These are phyloP conservation scores for Apiospora sp. DNA, from an alignment of 2,329 filamentous ascomycete genomes.

Conservation along the genomic window DNA sequence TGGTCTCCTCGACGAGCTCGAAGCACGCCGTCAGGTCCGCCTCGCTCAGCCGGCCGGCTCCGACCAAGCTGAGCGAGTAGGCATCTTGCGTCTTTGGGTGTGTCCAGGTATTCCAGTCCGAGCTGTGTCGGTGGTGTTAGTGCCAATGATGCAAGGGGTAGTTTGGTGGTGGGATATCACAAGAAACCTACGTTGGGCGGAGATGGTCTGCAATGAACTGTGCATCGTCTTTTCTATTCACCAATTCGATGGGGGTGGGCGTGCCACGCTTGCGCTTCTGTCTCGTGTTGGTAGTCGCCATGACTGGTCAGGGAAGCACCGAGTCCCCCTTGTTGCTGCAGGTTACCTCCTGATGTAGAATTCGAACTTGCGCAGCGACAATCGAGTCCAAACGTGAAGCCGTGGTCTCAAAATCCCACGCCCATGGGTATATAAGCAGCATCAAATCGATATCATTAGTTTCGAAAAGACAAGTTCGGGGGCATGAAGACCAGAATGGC, in stretches of 20 bases:
- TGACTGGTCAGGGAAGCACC: background rate
- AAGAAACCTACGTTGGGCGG: conserved; percentile 51
- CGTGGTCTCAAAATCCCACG: background rate
- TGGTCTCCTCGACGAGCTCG: conserved; percentile 68
- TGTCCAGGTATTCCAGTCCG: conserved; percentile 52
- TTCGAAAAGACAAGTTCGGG: background rate
- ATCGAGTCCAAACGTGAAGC: background rate
- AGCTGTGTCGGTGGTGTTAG: conserved; percentile 2
- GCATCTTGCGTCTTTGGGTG: conserved; percentile 53
- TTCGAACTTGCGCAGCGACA: background rate
- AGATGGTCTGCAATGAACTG: conserved; percentile 59
- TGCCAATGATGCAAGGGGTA: background rate
- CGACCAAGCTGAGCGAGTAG: conserved; percentile 55
- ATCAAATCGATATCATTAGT: background rate
- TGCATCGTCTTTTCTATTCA: conserved; percentile 55
- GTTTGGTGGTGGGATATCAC: background rate
- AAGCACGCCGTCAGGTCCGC: conserved; percentile 63
- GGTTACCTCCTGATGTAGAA: background rate
- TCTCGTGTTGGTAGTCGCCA: conserved; percentile 22
- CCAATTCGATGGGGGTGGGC: conserved; percentile 53
- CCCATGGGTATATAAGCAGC: background rate
- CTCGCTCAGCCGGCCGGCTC: conserved; percentile 47
- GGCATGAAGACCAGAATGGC: background rate
- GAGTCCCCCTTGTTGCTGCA: background rate
- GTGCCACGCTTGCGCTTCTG: conserved; percentile 40